phyloP scores from a whole-genome alignment of 768 basidiomycete species.

The Rubroboletus satanas region DNA sequence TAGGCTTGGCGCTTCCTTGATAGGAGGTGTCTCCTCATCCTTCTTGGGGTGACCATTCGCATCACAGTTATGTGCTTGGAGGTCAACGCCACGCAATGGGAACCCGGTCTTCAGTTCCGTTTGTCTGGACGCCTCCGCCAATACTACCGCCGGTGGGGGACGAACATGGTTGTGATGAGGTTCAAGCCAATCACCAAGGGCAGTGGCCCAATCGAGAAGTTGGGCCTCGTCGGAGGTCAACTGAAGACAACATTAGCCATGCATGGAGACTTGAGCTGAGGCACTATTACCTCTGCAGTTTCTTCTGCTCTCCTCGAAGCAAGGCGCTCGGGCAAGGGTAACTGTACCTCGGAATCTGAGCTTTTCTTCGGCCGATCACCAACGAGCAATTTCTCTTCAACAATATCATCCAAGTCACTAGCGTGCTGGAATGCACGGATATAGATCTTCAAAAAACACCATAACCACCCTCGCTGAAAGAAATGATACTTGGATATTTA shows the following conservation, averaged over 20 bases:
- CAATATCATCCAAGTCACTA: constrained; percentile 74
- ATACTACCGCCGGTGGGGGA: constrained; percentile 63
- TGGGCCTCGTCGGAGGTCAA: constrained; percentile 60
- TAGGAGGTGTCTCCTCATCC: constrained; percentile 65
- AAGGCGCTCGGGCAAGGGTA: constrained; percentile 59
- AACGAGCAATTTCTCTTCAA: constrained; percentile 77
- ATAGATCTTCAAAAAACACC: constrained; percentile 69
- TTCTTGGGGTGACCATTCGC: constrained; percentile 52
- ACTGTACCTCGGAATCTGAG: constrained; percentile 43
- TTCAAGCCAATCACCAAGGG: constrained; percentile 71
- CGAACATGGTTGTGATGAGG: constrained; percentile 72
- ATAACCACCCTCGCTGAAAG: constrained; percentile 66
- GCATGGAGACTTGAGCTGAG: neutral
- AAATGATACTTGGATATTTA: neutral
- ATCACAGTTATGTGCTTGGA: constrained; percentile 32
- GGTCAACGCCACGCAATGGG: constrained; percentile 61
- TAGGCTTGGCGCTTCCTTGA: constrained; percentile 55
- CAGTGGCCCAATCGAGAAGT: constrained; percentile 56
- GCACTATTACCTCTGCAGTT: constrained; percentile 44
- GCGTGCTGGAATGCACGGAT: constrained; percentile 74
- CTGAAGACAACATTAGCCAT: constrained; percentile 34
- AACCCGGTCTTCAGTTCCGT: constrained; percentile 67
- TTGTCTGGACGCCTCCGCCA: constrained; percentile 73
- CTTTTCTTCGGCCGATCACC: constrained; percentile 75
- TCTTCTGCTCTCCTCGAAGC: constrained; percentile 47